Conservation (phyloP, 1,139 yeast genomes). For the Suhomyces panamericanus region DNA sequence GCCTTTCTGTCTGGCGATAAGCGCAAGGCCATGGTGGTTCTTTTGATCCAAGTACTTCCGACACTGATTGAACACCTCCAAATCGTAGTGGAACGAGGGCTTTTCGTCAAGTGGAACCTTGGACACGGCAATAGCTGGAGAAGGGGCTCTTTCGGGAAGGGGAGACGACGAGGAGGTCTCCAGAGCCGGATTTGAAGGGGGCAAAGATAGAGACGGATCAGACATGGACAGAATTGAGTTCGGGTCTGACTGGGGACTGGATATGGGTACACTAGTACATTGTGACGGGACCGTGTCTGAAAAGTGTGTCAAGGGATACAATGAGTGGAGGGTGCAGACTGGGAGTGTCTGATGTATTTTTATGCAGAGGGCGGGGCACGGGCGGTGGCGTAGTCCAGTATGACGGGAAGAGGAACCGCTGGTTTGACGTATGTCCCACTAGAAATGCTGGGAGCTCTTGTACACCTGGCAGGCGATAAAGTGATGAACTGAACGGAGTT, state of each 20-base stretch:
- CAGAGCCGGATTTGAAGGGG: conserved; percentile 1
- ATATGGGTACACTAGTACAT: conserved; percentile 1
- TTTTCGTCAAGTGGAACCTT: conserved; percentile 16
- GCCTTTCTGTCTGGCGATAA: conserved; percentile 80
- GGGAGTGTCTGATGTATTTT: background rate
- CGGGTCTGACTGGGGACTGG: background rate
- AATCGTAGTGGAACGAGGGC: conserved; percentile 45
- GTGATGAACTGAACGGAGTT: background rate
- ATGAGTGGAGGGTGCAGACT: background rate
- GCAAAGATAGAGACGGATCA: conserved; percentile 8
- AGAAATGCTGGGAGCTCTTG: background rate
- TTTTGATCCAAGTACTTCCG: conserved; percentile 46
- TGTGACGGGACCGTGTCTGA: background rate
- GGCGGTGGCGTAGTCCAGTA: background rate
- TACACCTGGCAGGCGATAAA: background rate
- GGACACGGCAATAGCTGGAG: background rate
- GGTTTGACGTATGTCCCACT: background rate
- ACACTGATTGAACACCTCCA: conserved; percentile 40
- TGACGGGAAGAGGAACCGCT: background rate
- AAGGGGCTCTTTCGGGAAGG: conserved; percentile 2
- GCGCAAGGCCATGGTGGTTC: conserved; percentile 70
- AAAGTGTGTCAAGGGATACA: background rate
- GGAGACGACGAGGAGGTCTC: conserved; percentile 1
- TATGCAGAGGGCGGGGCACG: background rate
- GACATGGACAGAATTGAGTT: background rate